Conservation (phyloP, 345 rosid species). For the Ceriops zippeliana region DNA sequence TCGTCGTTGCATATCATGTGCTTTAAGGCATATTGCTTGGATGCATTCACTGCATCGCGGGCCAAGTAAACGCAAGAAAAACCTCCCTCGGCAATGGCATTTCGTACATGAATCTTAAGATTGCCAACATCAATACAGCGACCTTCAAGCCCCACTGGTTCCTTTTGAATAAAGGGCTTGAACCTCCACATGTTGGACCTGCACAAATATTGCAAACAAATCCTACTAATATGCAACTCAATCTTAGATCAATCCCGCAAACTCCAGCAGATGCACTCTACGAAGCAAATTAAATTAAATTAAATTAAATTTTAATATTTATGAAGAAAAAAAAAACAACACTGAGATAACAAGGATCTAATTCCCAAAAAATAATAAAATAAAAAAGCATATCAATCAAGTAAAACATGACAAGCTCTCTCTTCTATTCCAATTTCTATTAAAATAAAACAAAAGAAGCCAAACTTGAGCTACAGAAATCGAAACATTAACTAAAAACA, state of each 20-base stretch:
- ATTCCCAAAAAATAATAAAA: too few relatives aligned
- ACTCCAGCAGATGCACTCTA: too few relatives aligned
- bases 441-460: not conserved
- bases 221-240: too few relatives aligned
- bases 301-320: too few relatives aligned
- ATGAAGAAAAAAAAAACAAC: too few relatives aligned
- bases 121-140: constrained; percentile 71
- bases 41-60: constrained; percentile 55
- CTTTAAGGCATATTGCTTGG: constrained; percentile 91
- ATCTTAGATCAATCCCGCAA: too few relatives aligned
- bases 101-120: constrained; percentile 68
- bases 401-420: not conserved
- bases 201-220: constrained; percentile 12
- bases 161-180: constrained; percentile 79
- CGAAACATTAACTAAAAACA: not conserved
- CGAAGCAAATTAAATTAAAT: too few relatives aligned
- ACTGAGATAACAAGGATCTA: too few relatives aligned
- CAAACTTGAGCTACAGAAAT: not conserved
- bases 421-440: not conserved
- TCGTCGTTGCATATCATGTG: constrained; percentile 92
- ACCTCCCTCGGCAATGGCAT: constrained; percentile 89
- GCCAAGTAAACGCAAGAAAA: constrained; percentile 92
- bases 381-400: too few relatives aligned
- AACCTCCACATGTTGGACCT: constrained; percentile 85
- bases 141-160: constrained; percentile 89